Base-by-base conservation (phyloP, 208 protist genomes). In the Acanthamoeba divionensis region DNA sequence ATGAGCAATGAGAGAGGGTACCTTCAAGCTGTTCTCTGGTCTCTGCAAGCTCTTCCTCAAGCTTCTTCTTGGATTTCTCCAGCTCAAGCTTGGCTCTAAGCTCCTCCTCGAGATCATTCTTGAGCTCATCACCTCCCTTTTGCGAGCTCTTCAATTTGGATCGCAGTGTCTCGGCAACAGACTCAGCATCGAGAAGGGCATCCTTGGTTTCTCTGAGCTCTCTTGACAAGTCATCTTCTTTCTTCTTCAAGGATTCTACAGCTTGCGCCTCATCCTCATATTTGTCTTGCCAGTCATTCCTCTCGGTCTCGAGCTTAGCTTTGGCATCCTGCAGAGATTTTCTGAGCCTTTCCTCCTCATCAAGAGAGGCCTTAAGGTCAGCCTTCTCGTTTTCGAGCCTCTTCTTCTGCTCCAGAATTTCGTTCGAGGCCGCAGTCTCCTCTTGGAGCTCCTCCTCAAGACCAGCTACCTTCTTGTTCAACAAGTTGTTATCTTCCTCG, bases 331-430 rank as follows among this genome's bases (percentile, higher is more conserved):
- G 63, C 73, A 92, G 63, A 21, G 36, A 48, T 24, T 85, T 45
- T 44, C 54, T 52, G 63, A 47, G 50, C n/a, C 92, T 89, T 45
- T 94, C 92, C 55, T 94, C 80, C 48, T 95, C 91, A 31, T 95
- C 93, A 26, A 93, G 54, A 48, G 60, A 55, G 29, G n/a, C 83
- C 44, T 71, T 50, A 5, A 94, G n/a, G 5, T 94, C 90, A 33
- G 89, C 90, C 54, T 94, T 90, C 50, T 93, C 67, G 52, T 69
- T 82, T 12, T 89, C 47, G 18, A 93, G 44, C 66, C 85, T 91
- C 24, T 65, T 83, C 71, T 87, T 57, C 52, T 66, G 67, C 82
- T 90, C 67, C 2, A 90, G 36, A 15, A 93, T 47, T 50, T 90
- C 80, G 52, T 91, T 75, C 45, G 66, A 69, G 15, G 75, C 75